Conservation (phyloP, 176 grass and related monocot genomes). For the Carex parvula region DNA sequence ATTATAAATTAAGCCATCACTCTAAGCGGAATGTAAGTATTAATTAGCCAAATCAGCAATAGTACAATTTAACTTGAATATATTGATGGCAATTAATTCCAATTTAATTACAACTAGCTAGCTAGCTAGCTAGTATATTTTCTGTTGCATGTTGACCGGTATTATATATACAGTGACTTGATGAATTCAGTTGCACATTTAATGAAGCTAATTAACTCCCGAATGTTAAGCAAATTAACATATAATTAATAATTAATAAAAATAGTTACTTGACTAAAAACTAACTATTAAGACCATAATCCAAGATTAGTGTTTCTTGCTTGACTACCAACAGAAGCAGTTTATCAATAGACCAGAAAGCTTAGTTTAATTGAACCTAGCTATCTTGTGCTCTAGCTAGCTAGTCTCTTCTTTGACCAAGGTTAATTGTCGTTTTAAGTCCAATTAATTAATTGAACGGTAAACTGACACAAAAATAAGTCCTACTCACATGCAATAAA, state of each 20-base stretch:
- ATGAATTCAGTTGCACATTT: neutral
- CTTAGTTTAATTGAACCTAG: neutral
- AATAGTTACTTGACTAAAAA: neutral
- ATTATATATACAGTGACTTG: neutral
- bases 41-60: too few species aligned
- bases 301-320: neutral
- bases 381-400: neutral
- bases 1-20: too few species aligned
- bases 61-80: too few species aligned
- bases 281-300: constrained; percentile 18
- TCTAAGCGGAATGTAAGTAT: too few species aligned
- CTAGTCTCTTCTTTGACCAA: neutral
- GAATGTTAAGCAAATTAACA: neutral
- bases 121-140: neutral
- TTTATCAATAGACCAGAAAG: neutral
- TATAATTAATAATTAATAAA: neutral
- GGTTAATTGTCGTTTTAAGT: neutral
- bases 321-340: neutral
- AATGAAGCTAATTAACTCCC: neutral
- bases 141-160: neutral
- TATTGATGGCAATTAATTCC: too few species aligned
- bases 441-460: constrained; percentile 3
- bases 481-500: neutral
- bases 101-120: neutral
- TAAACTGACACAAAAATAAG: neutral